Percentiles rank a stretch among this genome's conserved stretches.
Conservation (phyloP, 257 asterid genomes). For the Lycium ferocissimum region DNA sequence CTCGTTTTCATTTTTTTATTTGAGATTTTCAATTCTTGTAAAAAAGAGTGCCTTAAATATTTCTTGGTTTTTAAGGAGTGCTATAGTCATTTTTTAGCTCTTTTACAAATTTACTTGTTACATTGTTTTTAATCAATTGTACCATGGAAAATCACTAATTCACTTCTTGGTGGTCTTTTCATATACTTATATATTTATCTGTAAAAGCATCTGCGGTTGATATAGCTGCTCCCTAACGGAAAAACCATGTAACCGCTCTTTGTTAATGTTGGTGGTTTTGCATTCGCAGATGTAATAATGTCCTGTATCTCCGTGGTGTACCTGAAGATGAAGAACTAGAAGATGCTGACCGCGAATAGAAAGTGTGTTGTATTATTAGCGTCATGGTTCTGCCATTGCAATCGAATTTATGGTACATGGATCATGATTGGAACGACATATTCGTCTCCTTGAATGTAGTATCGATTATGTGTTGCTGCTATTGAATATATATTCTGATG, state of each 20-base stretch:
- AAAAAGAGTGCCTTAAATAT: neutral
- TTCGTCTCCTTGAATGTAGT: neutral
- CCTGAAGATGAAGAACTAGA: conserved; percentile 25
- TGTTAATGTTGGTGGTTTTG: neutral
- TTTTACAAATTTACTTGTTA: neutral
- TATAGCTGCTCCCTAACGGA: neutral
- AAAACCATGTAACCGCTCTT: neutral
- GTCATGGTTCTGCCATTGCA: neutral
- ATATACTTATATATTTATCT: no score
- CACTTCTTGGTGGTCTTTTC: neutral
- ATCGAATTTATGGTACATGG: neutral
- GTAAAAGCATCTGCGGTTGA: neutral
- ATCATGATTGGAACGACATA: neutral
- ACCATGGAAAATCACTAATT: conserved; percentile 1
- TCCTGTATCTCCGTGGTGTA: conserved; percentile 28
- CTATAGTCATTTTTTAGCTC: neutral
- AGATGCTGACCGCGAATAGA: conserved; percentile 25
- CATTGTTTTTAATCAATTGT: neutral
- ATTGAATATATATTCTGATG: neutral
- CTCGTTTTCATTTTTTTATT: neutral
- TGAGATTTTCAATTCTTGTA: neutral
- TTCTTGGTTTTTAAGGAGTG: neutral
- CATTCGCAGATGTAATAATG: conserved; percentile 23
- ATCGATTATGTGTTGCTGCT: neutral
- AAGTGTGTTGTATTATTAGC: neutral